Conservation (phyloP, 1,284 basidiomycete species). For the Stereum hirsutum region DNA sequence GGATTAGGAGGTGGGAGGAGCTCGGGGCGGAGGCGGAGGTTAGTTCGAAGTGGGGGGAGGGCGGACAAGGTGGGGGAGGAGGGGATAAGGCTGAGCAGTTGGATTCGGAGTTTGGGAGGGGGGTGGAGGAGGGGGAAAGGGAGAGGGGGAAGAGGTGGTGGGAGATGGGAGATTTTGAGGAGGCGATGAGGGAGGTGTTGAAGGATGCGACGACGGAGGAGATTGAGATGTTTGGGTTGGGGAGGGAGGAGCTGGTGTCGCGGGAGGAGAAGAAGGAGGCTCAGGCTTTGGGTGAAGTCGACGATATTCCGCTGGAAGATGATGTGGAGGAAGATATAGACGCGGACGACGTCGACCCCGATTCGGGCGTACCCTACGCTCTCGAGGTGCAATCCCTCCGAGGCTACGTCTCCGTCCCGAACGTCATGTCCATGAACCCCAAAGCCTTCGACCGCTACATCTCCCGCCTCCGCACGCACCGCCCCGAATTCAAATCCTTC, state of each 20-base stretch:
- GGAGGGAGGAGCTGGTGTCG: conserved; percentile 6
- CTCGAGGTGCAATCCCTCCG: too few species aligned
- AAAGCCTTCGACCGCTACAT: conserved; percentile 52
- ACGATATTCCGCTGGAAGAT: conserved; percentile 12
- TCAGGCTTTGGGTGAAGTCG: conserved; percentile 1
- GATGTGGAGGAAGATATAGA: conserved; percentile 15
- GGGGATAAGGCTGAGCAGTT: conserved; percentile 27
- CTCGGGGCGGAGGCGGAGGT: conserved; percentile 36
- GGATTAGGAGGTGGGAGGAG: conserved; percentile 58
- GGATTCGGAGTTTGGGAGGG: conserved; percentile 38
- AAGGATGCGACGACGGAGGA: too few species aligned
- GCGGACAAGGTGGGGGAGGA: conserved; percentile 24
- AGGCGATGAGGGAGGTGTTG: too few species aligned
- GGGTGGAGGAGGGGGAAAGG: neutral
- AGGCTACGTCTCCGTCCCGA: conserved; percentile 15
- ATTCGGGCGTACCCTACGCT: too few species aligned
- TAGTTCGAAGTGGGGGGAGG: conserved; percentile 9
- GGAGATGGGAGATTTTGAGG: conserved; percentile 10
- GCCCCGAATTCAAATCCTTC: conserved; percentile 46
- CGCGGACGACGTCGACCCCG: too few species aligned
- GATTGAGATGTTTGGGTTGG: too few species aligned
- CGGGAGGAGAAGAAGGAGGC: conserved; percentile 9
- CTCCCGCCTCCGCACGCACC: conserved; percentile 38
- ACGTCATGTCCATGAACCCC: conserved; percentile 26
- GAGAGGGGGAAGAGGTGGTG: conserved; percentile 6